These are phyloP conservation scores for Leptographium galeiforme DNA, from an alignment of 2,329 filamentous ascomycete species.

Conservation along the genomic window DNA sequence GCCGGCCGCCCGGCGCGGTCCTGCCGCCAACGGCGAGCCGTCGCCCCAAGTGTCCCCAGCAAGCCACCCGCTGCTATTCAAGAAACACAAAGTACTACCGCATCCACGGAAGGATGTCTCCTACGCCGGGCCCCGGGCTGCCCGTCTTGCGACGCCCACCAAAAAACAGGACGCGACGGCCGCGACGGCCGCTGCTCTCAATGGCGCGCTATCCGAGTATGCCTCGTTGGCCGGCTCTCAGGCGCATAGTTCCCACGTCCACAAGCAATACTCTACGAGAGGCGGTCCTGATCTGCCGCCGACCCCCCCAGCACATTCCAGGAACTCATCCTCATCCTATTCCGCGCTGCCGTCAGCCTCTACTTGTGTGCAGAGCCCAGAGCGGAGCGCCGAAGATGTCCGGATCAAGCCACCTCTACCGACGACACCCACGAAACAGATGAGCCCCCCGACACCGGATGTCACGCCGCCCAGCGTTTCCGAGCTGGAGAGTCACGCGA, in stretches of 20 bases:
- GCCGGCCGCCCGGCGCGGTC: not conserved
- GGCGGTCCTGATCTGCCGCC: conserved; percentile 41
- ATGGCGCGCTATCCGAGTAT: conserved; percentile 13
- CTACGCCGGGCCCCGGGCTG: conserved; percentile 4
- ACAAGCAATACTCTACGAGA: conserved; percentile 28
- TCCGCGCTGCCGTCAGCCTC: conserved; percentile 30
- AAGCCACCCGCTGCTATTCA: conserved; percentile 15
- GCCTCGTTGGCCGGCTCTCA: conserved; percentile 16
- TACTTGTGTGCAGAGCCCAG: conserved; percentile 22
- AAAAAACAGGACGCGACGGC: conserved; percentile 12
- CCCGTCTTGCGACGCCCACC: conserved; percentile 6
- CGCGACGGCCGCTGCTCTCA: conserved; percentile 9
- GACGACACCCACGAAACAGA: conserved; percentile 47
- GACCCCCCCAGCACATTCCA: conserved; percentile 49
- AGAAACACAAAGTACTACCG: conserved; percentile 25
- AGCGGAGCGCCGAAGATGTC: conserved; percentile 24
- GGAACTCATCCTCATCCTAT: conserved; percentile 39
- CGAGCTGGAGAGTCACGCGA: conserved; percentile 24
- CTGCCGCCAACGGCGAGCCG: not conserved
- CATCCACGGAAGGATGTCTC: conserved; percentile 19
- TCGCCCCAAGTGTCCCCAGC: not conserved
- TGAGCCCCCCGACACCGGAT: conserved; percentile 61
- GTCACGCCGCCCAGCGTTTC: conserved; percentile 51
- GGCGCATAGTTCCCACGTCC: conserved; percentile 23
- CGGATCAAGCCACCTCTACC: conserved; percentile 27